Conservation (phyloP, 2,329 filamentous ascomycete genomes). For the Xylaria arbuscula region DNA sequence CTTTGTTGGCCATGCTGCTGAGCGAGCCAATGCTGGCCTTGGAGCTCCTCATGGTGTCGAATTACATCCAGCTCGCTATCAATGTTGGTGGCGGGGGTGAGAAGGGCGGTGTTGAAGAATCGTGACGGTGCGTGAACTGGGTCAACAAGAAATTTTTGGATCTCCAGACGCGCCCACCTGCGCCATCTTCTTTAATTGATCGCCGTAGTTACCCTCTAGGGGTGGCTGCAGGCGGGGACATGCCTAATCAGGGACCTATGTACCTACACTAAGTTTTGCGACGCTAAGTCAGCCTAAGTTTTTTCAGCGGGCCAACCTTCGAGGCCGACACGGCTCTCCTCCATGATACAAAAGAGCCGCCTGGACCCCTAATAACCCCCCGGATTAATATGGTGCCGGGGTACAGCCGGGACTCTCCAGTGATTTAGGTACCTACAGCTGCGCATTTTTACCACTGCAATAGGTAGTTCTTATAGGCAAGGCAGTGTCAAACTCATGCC, state of each 20-base stretch:
- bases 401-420: not conserved
- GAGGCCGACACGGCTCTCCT: no score
- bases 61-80: slow-evolving; percentile 20
- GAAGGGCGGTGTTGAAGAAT: slow-evolving; percentile 5
- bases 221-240: no score
- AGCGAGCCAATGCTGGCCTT: slow-evolving; percentile 41
- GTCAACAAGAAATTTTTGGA: slow-evolving; percentile 32
- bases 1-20: slow-evolving; percentile 41
- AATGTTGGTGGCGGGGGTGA: not conserved
- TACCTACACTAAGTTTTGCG: slow-evolving; percentile 1
- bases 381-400: slow-evolving; percentile 5
- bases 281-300: not conserved
- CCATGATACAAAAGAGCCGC: no score
- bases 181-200: slow-evolving; percentile 9
- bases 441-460: not conserved
- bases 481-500: no score
- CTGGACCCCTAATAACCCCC: not conserved
- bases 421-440: not conserved
- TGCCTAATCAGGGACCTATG: no score
- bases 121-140: slow-evolving; percentile 15
- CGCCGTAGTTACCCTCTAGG: not conserved
- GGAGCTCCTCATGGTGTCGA: slow-evolving; percentile 32
- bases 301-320: not conserved
- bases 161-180: slow-evolving; percentile 20
- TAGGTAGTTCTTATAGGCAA: not conserved